phyloP scores from a whole-genome alignment of 2,329 filamentous ascomycete genomes.

The Cladosporium sp. region DNA sequence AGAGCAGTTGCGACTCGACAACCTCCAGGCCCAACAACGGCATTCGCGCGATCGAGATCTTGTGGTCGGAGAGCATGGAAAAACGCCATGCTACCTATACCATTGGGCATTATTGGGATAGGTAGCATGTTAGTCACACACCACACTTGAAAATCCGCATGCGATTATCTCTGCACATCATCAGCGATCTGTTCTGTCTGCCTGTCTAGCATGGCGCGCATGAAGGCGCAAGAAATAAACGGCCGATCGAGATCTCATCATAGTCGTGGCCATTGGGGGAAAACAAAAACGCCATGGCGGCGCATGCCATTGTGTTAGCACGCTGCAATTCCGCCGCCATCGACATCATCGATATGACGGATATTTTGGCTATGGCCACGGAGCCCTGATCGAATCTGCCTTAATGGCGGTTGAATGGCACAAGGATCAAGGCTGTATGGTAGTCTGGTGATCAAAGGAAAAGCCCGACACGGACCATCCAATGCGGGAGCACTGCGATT shows the following conservation, averaged over 20 bases:
- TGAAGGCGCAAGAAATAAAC: not conserved
- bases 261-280: not conserved
- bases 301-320: not conserved
- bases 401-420: conserved; percentile 1
- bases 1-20: not conserved
- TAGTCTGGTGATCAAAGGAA: not conserved
- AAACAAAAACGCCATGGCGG: not conserved
- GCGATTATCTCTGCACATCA: not conserved
- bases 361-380: not conserved
- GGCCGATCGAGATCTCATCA: not conserved
- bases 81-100: not conserved
- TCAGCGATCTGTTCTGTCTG: too few relatives aligned
- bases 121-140: not conserved
- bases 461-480: not conserved
- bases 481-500: not conserved
- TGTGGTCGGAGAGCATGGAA: not conserved
- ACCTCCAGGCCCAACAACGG: not conserved
- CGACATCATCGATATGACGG: not conserved
- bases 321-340: not conserved
- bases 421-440: not conserved
- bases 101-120: not conserved
- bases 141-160: not conserved
- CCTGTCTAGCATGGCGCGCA: not conserved
- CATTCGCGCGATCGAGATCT: not conserved
- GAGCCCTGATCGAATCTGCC: not conserved